These are phyloP conservation scores for Neurospora tetraspora DNA, from an alignment of 495 filamentous ascomycete species.

Conservation along the genomic window DNA sequence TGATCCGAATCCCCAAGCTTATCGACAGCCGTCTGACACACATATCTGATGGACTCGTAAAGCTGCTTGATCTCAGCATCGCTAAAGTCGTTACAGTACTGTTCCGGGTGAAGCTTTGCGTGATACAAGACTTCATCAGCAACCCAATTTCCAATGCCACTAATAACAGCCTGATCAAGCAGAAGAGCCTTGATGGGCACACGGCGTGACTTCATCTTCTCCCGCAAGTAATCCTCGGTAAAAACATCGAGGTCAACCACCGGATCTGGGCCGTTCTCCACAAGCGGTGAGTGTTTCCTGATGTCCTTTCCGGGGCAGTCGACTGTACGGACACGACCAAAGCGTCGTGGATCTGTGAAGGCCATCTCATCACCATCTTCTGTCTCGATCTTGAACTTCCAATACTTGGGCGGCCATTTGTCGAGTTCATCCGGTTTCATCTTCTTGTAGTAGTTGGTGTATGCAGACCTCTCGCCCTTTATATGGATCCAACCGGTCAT, in stretches of 20 bases:
- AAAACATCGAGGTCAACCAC: slow-evolving; percentile 71
- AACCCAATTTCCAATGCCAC: slow-evolving; percentile 96
- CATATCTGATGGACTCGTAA: slow-evolving; percentile 61
- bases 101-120: slow-evolving; percentile 80
- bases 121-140: slow-evolving; percentile 88
- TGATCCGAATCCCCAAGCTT: slow-evolving; percentile 68
- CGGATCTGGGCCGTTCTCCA: slow-evolving; percentile 89
- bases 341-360: slow-evolving; percentile 71
- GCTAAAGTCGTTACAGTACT: slow-evolving; percentile 74
- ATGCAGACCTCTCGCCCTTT: slow-evolving; percentile 59
- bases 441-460: slow-evolving; percentile 58
- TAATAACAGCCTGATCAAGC: slow-evolving; percentile 80
- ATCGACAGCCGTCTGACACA: slow-evolving; percentile 71
- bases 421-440: slow-evolving; percentile 44
- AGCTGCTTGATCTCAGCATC: slow-evolving; percentile 61
- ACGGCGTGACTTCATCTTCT: slow-evolving; percentile 60
- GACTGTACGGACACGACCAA: slow-evolving; percentile 70
- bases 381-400: slow-evolving; percentile 74
- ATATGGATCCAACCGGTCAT: slow-evolving; percentile 84
- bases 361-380: slow-evolving; percentile 58
- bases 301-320: slow-evolving; percentile 68
- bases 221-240: slow-evolving; percentile 57
- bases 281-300: slow-evolving; percentile 64
- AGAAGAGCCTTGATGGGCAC: slow-evolving; percentile 81
- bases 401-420: slow-evolving; percentile 81